Base-by-base conservation (phyloP, 805 yeast species). In the Tetrapisispora iriomotensis region DNA sequence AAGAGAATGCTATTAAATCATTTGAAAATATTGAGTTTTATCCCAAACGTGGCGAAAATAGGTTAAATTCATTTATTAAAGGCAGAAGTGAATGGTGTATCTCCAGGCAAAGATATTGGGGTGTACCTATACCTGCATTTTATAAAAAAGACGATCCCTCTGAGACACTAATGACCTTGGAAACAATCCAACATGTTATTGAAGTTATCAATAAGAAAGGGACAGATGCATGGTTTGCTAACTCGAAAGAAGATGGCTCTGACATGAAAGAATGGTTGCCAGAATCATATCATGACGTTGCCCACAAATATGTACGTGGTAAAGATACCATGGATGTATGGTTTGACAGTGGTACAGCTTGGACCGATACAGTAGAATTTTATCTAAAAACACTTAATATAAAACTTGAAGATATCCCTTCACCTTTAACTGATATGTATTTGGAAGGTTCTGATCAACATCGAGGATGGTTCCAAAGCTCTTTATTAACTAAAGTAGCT, bases 381-480 rank as follows among this genome's bases (percentile, higher is more conserved):
- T 62, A 68, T 25, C 44, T 49, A 3, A 45, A 64, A 3, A 60
- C 62, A 25, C 53, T 67, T 8, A 58, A 60, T 1, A 48, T 70
- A 10, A 23, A 35, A 2, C 2, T 9, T 2, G 10, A 33, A 15
- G 23, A 36, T n/a, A n/a, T 40, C n/a, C 65, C 77, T 23, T 65
- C 63, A 0, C 64, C 62, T n/a, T 49, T 77, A 4, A 80, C 94
- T 0, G 94, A 88, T 60, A 71, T 85, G n/a, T 90, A 86, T 54
- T 60, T 90, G 12, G 99, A 92, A 66, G 99, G 99, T 2, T 76
- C 88, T n/a, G 99, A 92, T 56, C 99, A 92, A 60, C 98, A 92
- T 56, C 74, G 99, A 44, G 99, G 99, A 1, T 92, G 99, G 99
- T 92, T 92, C 58, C 99, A 92, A 64, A 84, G 95, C 24, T 86